Evolutionary conservation across 1,139 yeast species (phyloP).

Genomic region (Eremothecium gossypii): DNA sequence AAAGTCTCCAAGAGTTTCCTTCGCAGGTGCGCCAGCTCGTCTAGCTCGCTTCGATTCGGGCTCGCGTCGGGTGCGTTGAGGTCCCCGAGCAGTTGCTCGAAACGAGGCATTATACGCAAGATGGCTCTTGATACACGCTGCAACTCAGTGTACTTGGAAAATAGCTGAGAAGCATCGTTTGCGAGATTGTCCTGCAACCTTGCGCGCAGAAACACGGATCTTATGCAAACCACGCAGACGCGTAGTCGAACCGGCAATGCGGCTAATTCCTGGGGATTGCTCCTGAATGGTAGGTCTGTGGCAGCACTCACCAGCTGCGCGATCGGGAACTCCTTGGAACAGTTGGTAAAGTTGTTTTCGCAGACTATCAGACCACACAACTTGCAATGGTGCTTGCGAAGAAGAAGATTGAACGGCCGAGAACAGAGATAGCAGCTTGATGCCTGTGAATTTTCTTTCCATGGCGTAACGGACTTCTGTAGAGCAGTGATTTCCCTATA

Average conservation of each 20-base stretch:
- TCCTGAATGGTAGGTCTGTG: slow-evolving; percentile 22
- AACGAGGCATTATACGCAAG: slow-evolving; percentile 33
- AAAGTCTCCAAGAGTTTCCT: slow-evolving; percentile 37
- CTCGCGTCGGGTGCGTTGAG: slow-evolving; percentile 21
- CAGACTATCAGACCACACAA: slow-evolving; percentile 79
- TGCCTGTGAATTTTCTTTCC: slow-evolving; percentile 54
- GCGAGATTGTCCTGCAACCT: slow-evolving; percentile 33
- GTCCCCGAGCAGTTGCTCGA: slow-evolving; percentile 32
- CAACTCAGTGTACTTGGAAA: slow-evolving; percentile 31
- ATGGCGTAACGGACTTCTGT: slow-evolving; percentile 50
- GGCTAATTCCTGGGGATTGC: slow-evolving; percentile 15
- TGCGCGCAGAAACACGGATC: slow-evolving; percentile 48
- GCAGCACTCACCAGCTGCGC: slow-evolving; percentile 31
- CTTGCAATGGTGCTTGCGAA: slow-evolving; percentile 81
- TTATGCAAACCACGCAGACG: slow-evolving; percentile 62
- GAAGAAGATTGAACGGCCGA: slow-evolving; percentile 43
- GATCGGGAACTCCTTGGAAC: slow-evolving; percentile 68
- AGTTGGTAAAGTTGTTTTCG: slow-evolving; percentile 49
- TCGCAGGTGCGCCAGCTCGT: slow-evolving; percentile 35
- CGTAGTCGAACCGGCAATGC: slow-evolving; percentile 35
- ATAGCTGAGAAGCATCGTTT: slow-evolving; percentile 18
- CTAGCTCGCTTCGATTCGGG: slow-evolving; percentile 27
- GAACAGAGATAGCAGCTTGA: slow-evolving; percentile 58
- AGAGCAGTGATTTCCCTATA: slow-evolving; percentile 28
- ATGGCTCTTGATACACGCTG: slow-evolving; percentile 32